Conservation (phyloP, 345 rosid genomes). For the Rhizophora mangle region DNA sequence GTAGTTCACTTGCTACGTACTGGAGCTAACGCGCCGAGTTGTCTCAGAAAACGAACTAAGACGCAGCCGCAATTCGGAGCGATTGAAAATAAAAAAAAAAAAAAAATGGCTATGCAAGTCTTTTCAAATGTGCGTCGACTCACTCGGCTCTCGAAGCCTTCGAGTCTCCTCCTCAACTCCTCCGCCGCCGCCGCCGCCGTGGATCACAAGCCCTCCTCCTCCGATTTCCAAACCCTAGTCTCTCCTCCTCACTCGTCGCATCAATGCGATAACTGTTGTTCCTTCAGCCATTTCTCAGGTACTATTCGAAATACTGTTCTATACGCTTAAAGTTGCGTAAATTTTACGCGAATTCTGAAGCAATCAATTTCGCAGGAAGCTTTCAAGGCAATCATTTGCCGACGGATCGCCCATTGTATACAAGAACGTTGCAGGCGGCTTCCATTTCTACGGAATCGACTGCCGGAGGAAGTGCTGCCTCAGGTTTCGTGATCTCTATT, state of each 20-base stretch:
- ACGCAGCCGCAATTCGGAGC: slow-evolving; percentile 4
- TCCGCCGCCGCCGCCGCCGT: slow-evolving; percentile 8
- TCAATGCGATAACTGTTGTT: slow-evolving; percentile 22
- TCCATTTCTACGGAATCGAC: slow-evolving; percentile 36
- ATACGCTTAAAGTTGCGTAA: neutral
- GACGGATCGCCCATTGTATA: slow-evolving; percentile 11
- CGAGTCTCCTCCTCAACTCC: slow-evolving; percentile 1
- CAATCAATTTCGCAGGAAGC: slow-evolving; percentile 10
- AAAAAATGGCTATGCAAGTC: slow-evolving; percentile 33
- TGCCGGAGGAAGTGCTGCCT: slow-evolving; percentile 28
- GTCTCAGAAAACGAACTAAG: neutral
- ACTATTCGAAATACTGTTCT: neutral
- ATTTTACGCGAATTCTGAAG: neutral
- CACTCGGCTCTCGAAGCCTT: slow-evolving; percentile 36
- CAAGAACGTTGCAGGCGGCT: slow-evolving; percentile 26
- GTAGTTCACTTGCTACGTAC: neutral
- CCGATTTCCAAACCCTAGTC: slow-evolving; percentile 23
- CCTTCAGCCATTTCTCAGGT: slow-evolving; percentile 37
- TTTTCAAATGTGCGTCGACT: slow-evolving; percentile 41
- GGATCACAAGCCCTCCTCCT: slow-evolving; percentile 16
- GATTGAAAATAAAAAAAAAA: too few species aligned
- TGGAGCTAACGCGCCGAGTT: slow-evolving; percentile 10
- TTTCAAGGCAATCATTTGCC: slow-evolving; percentile 25
- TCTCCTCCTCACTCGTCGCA: slow-evolving; percentile 11
- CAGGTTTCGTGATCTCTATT: slow-evolving; percentile 37